Percentiles rank a stretch among this genome's conserved stretches.
These are phyloP conservation scores for Metrosideros polymorpha DNA, from an alignment of 441 rosid genomes.

Conservation along the genomic window DNA sequence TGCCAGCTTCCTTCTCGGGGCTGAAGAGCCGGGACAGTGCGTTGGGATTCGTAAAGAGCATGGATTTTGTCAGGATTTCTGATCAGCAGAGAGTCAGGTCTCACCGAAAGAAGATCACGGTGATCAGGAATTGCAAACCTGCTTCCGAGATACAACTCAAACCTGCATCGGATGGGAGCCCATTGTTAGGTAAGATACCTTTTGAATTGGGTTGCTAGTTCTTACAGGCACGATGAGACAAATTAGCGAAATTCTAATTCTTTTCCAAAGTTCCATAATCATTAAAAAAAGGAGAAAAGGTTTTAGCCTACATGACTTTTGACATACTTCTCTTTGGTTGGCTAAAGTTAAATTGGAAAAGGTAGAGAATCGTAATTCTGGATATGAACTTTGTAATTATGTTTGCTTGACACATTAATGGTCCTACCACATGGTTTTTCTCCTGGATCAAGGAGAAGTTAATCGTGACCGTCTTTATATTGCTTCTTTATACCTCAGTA, in stretches of 20 bases:
- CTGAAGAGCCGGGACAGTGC: constrained; percentile 44
- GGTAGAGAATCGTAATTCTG: background rate
- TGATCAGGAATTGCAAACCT: constrained; percentile 54
- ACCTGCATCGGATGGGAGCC: constrained; percentile 80
- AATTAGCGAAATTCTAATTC: background rate
- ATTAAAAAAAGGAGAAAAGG: background rate
- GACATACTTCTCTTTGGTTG: background rate
- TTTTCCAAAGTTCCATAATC: background rate
- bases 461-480: background rate
- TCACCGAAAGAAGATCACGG: constrained; percentile 30
- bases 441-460: background rate
- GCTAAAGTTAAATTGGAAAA: background rate
- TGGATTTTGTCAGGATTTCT: constrained; percentile 52
- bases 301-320: background rate
- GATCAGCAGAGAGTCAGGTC: constrained; percentile 43
- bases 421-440: background rate
- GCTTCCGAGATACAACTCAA: constrained; percentile 58
- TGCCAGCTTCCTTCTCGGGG: constrained; percentile 63
- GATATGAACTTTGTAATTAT: background rate
- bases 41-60: constrained; percentile 46
- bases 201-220: background rate
- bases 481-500: background rate
- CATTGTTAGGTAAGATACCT: constrained; percentile 51
- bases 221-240: background rate
- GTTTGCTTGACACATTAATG: background rate